Conservation (phyloP, 768 basidiomycete genomes). For the Serendipita indica region DNA sequence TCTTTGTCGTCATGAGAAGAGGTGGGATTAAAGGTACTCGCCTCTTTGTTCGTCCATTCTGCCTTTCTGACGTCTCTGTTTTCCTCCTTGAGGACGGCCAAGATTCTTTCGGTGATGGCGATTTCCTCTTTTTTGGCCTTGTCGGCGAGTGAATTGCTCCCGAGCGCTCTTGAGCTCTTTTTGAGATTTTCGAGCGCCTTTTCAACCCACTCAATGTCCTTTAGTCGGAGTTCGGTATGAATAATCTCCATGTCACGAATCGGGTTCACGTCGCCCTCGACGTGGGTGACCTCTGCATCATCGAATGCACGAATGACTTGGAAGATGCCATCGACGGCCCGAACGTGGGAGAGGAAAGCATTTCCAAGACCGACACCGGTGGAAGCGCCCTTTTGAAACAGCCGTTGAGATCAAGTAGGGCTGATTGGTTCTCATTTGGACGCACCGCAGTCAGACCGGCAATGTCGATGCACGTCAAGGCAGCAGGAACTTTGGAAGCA, state of each 20-base stretch:
- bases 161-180: constrained; percentile 55
- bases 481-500: constrained; percentile 71
- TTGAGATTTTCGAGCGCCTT: constrained; percentile 71
- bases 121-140: constrained; percentile 96
- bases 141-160: constrained; percentile 68
- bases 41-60: constrained; percentile 97
- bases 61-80: constrained; percentile 83
- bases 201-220: constrained; percentile 98
- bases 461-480: constrained; percentile 96
- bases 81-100: constrained; percentile 63
- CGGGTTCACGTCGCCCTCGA: constrained; percentile 95
- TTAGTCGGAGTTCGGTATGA: constrained; percentile 79
- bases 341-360: constrained; percentile 91
- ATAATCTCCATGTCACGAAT: constrained; percentile 96
- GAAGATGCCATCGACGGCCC: constrained; percentile 98
- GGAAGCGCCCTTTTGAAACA: constrained; percentile 59
- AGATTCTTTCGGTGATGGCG: constrained; percentile 71
- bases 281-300: constrained; percentile 98
- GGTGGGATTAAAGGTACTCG: constrained; percentile 25
- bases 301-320: constrained; percentile 97
- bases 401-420: constrained; percentile 10
- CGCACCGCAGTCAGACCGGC: constrained; percentile 87
- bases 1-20: constrained; percentile 57
- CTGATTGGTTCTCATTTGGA: constrained; percentile 12
- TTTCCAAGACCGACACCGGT: constrained; percentile 97